These are phyloP conservation scores for Ensete ventricosum DNA, from an alignment of 176 grass and related monocot genomes.

Conservation along the genomic window DNA sequence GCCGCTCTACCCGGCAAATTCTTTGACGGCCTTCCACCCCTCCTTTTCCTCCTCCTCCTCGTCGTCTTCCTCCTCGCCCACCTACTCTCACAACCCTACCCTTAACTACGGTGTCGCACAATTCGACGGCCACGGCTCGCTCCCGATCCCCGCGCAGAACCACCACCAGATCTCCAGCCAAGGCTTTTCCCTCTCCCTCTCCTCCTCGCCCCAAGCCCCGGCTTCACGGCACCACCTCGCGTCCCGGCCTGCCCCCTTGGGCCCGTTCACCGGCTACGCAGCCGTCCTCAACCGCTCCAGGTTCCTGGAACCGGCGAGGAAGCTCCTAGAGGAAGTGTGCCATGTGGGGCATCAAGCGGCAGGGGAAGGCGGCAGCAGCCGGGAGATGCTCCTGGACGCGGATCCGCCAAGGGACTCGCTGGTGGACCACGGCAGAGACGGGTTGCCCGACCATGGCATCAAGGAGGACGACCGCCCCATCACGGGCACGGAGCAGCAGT, in stretches of 20 bases:
- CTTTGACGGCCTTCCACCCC: constrained; percentile 8
- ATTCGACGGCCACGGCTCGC: background rate
- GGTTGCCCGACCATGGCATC: background rate
- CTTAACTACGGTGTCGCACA: background rate
- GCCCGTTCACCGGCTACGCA: constrained; percentile 12
- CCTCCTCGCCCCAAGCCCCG: constrained; percentile 20
- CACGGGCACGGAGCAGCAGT: background rate
- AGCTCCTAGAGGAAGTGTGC: constrained; percentile 7
- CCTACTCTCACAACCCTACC: background rate
- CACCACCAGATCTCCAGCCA: constrained; percentile 49
- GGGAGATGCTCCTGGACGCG: background rate
- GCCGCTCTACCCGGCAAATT: constrained; percentile 1
- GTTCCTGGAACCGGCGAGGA: constrained; percentile 5
- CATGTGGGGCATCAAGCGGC: background rate
- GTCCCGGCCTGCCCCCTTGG: background rate
- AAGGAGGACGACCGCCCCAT: background rate
- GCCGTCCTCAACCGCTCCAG: constrained; percentile 3
- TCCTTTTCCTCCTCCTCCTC: constrained; percentile 7
- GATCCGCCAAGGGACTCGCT: background rate
- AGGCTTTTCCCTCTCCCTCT: constrained; percentile 28
- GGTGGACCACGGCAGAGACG: constrained; percentile 12
- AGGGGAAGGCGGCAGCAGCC: background rate
- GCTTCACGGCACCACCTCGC: background rate
- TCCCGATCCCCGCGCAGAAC: background rate
- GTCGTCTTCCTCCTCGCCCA: background rate